Conservation (phyloP, 2,329 filamentous ascomycete genomes). For the Fusarium coicis region DNA sequence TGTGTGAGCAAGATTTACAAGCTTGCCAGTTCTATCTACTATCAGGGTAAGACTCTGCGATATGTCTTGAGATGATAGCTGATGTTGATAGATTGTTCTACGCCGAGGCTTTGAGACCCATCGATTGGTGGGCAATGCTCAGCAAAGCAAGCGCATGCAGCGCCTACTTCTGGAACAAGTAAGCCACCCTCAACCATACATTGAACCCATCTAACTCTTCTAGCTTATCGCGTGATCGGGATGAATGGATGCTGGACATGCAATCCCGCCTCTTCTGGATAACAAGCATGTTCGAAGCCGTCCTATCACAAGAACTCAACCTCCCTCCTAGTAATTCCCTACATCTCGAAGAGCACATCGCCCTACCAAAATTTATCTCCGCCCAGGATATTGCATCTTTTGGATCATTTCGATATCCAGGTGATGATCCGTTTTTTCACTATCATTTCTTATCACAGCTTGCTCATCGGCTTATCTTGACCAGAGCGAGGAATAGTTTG, state of each 20-base stretch:
- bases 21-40: constrained; percentile 28
- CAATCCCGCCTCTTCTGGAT: constrained; percentile 36
- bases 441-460: constrained; percentile 35
- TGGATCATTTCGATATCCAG: constrained; percentile 28
- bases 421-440: constrained; percentile 33
- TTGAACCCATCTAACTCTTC: background rate
- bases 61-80: background rate
- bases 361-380: constrained; percentile 26
- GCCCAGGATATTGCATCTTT: constrained; percentile 32
- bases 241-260: constrained; percentile 38
- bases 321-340: constrained; percentile 25
- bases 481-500: constrained; percentile 19
- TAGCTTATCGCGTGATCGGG: constrained; percentile 16
- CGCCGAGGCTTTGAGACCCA: constrained; percentile 23
- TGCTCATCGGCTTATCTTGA: constrained; percentile 30
- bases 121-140: constrained; percentile 34
- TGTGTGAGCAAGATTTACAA: constrained; percentile 26
- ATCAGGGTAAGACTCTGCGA: constrained; percentile 29
- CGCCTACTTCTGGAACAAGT: constrained; percentile 36
- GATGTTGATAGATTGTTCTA: constrained; percentile 14
- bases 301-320: constrained; percentile 27
- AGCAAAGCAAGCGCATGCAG: constrained; percentile 33
- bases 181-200: rapidly evolving
- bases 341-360: constrained; percentile 24
- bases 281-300: constrained; percentile 37